Percentiles rank a stretch among this genome's conserved stretches.
These are phyloP conservation scores for Skeletonema costatum DNA, from an alignment of 108 stramenopile genomes.

Conservation along the genomic window DNA sequence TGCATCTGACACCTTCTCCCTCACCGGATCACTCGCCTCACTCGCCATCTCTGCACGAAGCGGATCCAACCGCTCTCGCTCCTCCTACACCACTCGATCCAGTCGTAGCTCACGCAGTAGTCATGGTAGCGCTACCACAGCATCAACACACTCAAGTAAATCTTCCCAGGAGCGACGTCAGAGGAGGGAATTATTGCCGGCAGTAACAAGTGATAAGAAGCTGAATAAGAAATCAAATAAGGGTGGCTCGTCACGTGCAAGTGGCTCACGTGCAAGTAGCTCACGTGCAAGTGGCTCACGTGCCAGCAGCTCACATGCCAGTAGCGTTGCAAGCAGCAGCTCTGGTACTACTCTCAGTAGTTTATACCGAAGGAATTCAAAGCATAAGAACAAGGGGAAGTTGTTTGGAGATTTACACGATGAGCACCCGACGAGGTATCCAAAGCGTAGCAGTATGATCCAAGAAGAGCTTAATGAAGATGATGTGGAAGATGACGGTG, in stretches of 20 bases:
- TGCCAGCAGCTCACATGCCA: background rate
- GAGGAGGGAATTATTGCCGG: conserved; percentile 33
- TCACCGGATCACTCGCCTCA: conserved; percentile 15
- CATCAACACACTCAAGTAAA: conserved; percentile 5
- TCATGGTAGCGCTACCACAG: background rate
- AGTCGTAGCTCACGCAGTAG: background rate
- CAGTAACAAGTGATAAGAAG: background rate
- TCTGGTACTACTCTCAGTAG: background rate
- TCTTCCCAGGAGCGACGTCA: conserved; percentile 23
- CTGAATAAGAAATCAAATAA: background rate
- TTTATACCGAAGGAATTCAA: background rate
- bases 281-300: background rate
- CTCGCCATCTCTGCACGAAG: conserved; percentile 16
- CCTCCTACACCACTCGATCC: conserved; percentile 3
- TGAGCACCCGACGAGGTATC: conserved; percentile 24
- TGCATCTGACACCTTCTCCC: conserved; percentile 16
- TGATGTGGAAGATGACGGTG: conserved; percentile 2
- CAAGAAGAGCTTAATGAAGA: conserved; percentile 17
- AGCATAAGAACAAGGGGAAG: background rate
- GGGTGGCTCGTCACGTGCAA: background rate
- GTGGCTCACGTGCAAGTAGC: background rate
- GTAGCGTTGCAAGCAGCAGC: background rate
- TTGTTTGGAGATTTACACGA: conserved; percentile 13
- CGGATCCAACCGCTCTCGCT: conserved; percentile 9
- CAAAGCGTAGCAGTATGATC: conserved; percentile 18